Percentiles rank a stretch among this genome's conserved stretches.
phyloP scores from a whole-genome alignment of 768 basidiomycete species.

The Hygrophorus russula region DNA sequence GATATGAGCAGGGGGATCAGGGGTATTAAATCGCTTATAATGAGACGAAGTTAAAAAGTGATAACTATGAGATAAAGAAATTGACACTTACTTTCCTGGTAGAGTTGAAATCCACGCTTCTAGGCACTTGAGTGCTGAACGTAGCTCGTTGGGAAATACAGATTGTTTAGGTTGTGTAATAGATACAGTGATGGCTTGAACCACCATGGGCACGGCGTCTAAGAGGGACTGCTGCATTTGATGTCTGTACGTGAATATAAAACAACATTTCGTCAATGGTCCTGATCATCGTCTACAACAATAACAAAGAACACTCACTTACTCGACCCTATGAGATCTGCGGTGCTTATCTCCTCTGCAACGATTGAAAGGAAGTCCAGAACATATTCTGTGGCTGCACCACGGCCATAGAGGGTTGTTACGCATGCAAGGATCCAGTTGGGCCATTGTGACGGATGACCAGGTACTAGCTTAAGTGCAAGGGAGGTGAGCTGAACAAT shows the following conservation, averaged over 20 bases:
- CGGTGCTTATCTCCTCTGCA: slow-evolving; percentile 69
- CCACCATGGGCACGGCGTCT: slow-evolving; percentile 60
- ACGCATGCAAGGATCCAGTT: slow-evolving; percentile 66
- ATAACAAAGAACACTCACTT: slow-evolving; percentile 38
- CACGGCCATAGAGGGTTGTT: slow-evolving; percentile 45
- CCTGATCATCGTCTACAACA: neutral
- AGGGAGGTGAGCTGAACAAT: slow-evolving; percentile 45
- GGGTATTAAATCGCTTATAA: slow-evolving; percentile 52
- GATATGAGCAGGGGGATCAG: slow-evolving; percentile 57
- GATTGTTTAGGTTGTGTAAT: slow-evolving; percentile 28
- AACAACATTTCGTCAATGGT: neutral
- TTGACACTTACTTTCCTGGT: slow-evolving; percentile 45
- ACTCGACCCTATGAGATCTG: slow-evolving; percentile 62
- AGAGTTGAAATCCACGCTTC: slow-evolving; percentile 75
- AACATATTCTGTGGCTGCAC: slow-evolving; percentile 46
- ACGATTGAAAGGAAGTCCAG: slow-evolving; percentile 76
- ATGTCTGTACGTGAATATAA: slow-evolving; percentile 26
- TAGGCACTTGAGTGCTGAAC: slow-evolving; percentile 67
- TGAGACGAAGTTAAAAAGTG: neutral
- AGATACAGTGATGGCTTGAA: slow-evolving; percentile 52
- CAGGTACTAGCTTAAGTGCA: slow-evolving; percentile 58
- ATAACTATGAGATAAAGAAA: slow-evolving; percentile 1
- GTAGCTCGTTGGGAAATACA: slow-evolving; percentile 35
- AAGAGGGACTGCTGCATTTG: slow-evolving; percentile 56
- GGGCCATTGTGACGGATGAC: slow-evolving; percentile 52